These are phyloP conservation scores for Phylloporus scabripes DNA, from an alignment of 768 basidiomycete genomes.

Conservation along the genomic window DNA sequence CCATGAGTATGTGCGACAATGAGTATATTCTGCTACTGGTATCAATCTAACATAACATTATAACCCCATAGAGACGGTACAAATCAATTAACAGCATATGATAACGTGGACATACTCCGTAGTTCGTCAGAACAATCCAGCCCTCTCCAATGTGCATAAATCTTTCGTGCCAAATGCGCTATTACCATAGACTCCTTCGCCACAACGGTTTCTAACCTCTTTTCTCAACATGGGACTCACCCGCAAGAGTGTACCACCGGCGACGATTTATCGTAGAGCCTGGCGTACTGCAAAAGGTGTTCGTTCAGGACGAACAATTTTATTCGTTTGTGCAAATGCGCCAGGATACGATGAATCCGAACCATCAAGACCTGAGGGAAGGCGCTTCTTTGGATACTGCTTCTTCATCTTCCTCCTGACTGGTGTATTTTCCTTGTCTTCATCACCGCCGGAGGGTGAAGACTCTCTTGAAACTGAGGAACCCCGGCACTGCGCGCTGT, in stretches of 20 bases:
- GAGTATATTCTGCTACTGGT: not conserved
- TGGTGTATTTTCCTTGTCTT: slow-evolving; percentile 58
- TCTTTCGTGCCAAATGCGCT: not conserved
- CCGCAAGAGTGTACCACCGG: not conserved
- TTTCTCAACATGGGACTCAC: not conserved
- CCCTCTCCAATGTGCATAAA: slow-evolving; percentile 2
- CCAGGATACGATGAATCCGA: slow-evolving; percentile 2
- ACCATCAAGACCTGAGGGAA: slow-evolving; percentile 1
- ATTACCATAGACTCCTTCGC: not conserved
- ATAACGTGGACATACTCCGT: slow-evolving; percentile 25
- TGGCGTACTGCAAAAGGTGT: slow-evolving; percentile 13
- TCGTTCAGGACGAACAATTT: slow-evolving; percentile 10
- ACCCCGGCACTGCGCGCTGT: slow-evolving; percentile 25
- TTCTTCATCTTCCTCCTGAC: slow-evolving; percentile 46
- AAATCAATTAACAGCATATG: slow-evolving; percentile 29
- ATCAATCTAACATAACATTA: slow-evolving; percentile 27
- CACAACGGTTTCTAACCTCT: not conserved
- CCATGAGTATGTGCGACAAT: too few species aligned
- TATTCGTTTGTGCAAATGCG: slow-evolving; percentile 6
- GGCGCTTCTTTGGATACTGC: slow-evolving; percentile 24
- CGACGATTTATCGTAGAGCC: slow-evolving; percentile 16
- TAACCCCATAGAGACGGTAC: slow-evolving; percentile 23
- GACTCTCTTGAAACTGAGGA: not conserved
- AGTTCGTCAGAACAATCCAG: slow-evolving; percentile 9
- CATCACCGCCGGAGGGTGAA: slow-evolving; percentile 8